A percentile compares a stretch with the other conserved stretches of the same genome.
These are phyloP conservation scores for Colletotrichum somersetense DNA, from an alignment of 2,329 filamentous ascomycete species.

Conservation along the genomic window DNA sequence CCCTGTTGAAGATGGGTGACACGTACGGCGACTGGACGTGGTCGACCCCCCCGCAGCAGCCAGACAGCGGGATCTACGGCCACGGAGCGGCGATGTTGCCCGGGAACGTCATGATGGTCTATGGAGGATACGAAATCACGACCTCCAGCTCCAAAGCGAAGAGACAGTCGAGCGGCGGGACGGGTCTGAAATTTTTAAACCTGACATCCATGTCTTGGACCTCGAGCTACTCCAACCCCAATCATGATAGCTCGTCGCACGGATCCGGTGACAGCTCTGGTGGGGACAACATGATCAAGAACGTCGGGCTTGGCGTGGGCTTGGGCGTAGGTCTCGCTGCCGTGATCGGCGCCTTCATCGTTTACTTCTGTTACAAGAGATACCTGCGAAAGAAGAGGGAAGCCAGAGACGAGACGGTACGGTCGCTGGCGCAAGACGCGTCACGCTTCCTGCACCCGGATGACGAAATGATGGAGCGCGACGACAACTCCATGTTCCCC, in stretches of 20 bases:
- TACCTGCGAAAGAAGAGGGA: constrained; percentile 47
- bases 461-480: constrained; percentile 62
- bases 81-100: constrained; percentile 74
- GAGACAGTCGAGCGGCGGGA: constrained; percentile 49
- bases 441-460: constrained; percentile 57
- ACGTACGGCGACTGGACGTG: constrained; percentile 83
- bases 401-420: constrained; percentile 60
- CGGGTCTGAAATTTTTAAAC: constrained; percentile 64
- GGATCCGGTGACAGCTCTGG: neutral
- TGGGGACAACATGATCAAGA: constrained; percentile 49
- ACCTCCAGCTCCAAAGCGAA: constrained; percentile 49
- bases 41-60: constrained; percentile 70
- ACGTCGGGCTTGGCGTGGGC: constrained; percentile 73
- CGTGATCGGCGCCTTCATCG: constrained; percentile 59
- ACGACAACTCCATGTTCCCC: constrained; percentile 49
- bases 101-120: constrained; percentile 77
- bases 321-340: constrained; percentile 73
- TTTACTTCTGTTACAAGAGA: constrained; percentile 65
- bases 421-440: constrained; percentile 63
- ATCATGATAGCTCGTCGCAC: constrained; percentile 35
- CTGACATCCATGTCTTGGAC: constrained; percentile 69
- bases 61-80: constrained; percentile 67
- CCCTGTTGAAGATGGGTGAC: constrained; percentile 79
- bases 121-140: constrained; percentile 70
- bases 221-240: constrained; percentile 63